Percentiles rank a stretch among this genome's conserved stretches.
Evolutionary conservation across 1,139 yeast genomes (phyloP).

Genomic region (Hyphopichia wangnamkhiaoensis): DNA sequence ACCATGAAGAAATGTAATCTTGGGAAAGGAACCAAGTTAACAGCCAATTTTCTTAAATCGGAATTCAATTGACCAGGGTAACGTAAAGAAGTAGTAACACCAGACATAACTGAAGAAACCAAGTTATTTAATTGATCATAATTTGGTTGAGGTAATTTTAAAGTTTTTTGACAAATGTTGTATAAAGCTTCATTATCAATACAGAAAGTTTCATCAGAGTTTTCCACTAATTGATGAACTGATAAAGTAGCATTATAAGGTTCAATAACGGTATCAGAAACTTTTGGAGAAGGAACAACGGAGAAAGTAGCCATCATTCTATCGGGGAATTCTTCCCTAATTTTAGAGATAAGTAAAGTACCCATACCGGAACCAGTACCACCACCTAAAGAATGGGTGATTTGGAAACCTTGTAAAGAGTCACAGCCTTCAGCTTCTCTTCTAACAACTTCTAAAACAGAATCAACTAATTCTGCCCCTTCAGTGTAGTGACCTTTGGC

Average conservation of each 20-base stretch:
- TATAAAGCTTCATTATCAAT: slow-evolving; percentile 91
- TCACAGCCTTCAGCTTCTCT: slow-evolving; percentile 94
- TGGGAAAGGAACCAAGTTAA: slow-evolving; percentile 91
- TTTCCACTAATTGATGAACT: slow-evolving; percentile 88
- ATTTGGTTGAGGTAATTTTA: slow-evolving; percentile 76
- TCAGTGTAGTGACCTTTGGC: slow-evolving; percentile 96
- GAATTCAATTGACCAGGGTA: slow-evolving; percentile 94
- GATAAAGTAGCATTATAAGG: slow-evolving; percentile 93
- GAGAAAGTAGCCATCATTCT: slow-evolving; percentile 96
- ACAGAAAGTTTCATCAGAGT: slow-evolving; percentile 91
- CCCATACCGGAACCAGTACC: slow-evolving; percentile 99
- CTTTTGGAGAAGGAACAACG: slow-evolving; percentile 88
- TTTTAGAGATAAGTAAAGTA: slow-evolving; percentile 74
- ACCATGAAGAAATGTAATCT: slow-evolving; percentile 94
- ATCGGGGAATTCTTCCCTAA: slow-evolving; percentile 88
- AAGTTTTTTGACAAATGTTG: slow-evolving; percentile 82
- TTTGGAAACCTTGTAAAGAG: slow-evolving; percentile 91
- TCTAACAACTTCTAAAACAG: slow-evolving; percentile 84
- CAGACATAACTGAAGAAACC: slow-evolving; percentile 90
- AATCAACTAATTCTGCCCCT: slow-evolving; percentile 90
- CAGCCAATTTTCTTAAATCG: slow-evolving; percentile 88
- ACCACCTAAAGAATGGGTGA: slow-evolving; percentile 92
- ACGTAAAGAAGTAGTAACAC: slow-evolving; percentile 85
- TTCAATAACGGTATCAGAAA: slow-evolving; percentile 90
- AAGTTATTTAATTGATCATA: slow-evolving; percentile 77